Conservation (phyloP, 257 asterid species). For the Misopates orontium region DNA sequence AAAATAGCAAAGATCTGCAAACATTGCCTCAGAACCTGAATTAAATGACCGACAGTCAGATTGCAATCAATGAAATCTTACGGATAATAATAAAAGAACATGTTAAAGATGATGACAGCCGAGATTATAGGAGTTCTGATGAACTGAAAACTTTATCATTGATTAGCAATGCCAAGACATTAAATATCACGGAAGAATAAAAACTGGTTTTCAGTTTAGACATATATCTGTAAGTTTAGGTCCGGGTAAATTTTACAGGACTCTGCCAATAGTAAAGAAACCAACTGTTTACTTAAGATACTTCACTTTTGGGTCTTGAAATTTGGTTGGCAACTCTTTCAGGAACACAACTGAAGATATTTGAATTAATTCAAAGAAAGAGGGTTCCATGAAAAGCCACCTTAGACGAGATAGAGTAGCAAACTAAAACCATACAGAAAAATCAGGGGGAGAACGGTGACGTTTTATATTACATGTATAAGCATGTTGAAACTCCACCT, state of each 20-base stretch:
- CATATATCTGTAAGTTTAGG: background rate
- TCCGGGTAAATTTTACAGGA: constrained; percentile 7
- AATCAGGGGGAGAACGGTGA: background rate
- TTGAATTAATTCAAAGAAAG: constrained; percentile 6
- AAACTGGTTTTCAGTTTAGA: constrained; percentile 10
- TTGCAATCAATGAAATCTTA: constrained; percentile 28
- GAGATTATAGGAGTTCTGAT: constrained; percentile 8
- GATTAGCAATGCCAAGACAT: constrained; percentile 17
- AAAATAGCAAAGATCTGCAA: constrained; percentile 98
- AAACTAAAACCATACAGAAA: background rate
- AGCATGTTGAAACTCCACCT: background rate
- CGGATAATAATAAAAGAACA: constrained; percentile 16
- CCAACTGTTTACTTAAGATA: constrained; percentile 14
- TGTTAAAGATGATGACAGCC: constrained; percentile 17
- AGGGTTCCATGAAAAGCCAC: constrained; percentile 13
- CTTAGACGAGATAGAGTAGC: constrained; percentile 1
- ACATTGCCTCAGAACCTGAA: constrained; percentile 99
- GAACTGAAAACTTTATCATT: constrained; percentile 3
- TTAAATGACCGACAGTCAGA: constrained; percentile 52
- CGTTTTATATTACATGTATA: too few species aligned
- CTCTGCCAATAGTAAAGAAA: constrained; percentile 14
- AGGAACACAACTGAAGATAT: constrained; percentile 5
- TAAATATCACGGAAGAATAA: constrained; percentile 14
- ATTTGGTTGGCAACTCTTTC: constrained; percentile 13
- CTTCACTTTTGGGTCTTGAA: constrained; percentile 13